These are phyloP conservation scores for Orbilia quercus DNA, from an alignment of 2,329 filamentous ascomycete species.

Conservation along the genomic window DNA sequence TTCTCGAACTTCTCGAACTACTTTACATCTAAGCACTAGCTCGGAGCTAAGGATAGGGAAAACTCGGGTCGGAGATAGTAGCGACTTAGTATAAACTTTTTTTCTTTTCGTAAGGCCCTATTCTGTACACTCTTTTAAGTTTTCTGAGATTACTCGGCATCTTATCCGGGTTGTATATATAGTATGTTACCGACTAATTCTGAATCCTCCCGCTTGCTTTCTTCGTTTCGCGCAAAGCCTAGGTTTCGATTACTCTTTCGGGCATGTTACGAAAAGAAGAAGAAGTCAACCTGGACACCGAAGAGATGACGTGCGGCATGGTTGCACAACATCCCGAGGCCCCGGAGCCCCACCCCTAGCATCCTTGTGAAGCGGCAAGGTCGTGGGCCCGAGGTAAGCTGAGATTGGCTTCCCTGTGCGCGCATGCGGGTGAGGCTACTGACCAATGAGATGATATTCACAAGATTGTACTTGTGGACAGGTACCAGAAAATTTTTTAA, in stretches of 20 bases:
- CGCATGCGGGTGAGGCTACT: conserved; percentile 11
- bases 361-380: conserved; percentile 9
- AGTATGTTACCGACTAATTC: neutral
- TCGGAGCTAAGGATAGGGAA: conserved; percentile 49
- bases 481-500: conserved; percentile 14
- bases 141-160: conserved; percentile 1
- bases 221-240: conserved; percentile 6
- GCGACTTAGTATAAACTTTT: neutral
- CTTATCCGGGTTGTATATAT: neutral
- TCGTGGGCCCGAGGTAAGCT: conserved; percentile 32
- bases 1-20: neutral
- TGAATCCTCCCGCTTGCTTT: neutral
- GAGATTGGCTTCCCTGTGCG: conserved; percentile 18
- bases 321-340: conserved; percentile 56
- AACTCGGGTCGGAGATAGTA: conserved; percentile 35
- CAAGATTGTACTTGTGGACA: conserved; percentile 18
- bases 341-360: conserved; percentile 28
- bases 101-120: neutral
- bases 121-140: too few relatives aligned
- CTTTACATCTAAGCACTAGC: conserved; percentile 14
- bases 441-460: conserved; percentile 28
- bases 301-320: conserved; percentile 16
- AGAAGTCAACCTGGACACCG: too few relatives aligned
- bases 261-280: conserved; percentile 22
- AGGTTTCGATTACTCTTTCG: conserved; percentile 11